These are phyloP conservation scores for Claviceps spartinae DNA, from an alignment of 2,329 filamentous ascomycete genomes.

Conservation along the genomic window DNA sequence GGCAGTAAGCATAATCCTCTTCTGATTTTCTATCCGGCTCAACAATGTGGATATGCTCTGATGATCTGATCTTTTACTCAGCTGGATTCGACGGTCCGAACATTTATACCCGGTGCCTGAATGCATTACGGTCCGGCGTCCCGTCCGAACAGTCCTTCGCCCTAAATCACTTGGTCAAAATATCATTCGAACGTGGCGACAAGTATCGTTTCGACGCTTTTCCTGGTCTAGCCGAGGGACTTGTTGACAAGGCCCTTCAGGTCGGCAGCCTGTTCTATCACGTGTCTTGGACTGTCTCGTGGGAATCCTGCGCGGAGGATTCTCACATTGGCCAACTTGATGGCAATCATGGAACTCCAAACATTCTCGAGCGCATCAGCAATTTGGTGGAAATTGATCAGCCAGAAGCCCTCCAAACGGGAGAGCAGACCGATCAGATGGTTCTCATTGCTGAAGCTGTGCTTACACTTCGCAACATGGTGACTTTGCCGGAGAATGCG, in stretches of 20 bases:
- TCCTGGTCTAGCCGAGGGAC: constrained; percentile 70
- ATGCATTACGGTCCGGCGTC: constrained; percentile 68
- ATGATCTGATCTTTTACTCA: constrained; percentile 12
- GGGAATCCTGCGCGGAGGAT: constrained; percentile 40
- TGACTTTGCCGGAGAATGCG: constrained; percentile 83
- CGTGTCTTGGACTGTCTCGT: constrained; percentile 68
- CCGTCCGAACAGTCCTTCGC: constrained; percentile 82
- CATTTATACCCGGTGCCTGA: constrained; percentile 80
- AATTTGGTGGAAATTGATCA: constrained; percentile 45
- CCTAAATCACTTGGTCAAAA: constrained; percentile 85
- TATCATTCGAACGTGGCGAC: constrained; percentile 86
- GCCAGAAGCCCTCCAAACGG: constrained; percentile 58
- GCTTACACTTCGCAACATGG: constrained; percentile 87
- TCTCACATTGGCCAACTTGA: constrained; percentile 33
- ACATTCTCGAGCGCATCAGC: constrained; percentile 53
- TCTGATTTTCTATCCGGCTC: neutral
- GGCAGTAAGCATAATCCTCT: constrained; percentile 37
- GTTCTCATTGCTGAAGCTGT: constrained; percentile 74
- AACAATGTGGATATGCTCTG: neutral
- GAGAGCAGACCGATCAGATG: constrained; percentile 55
- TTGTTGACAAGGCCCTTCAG: constrained; percentile 73
- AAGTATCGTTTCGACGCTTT: constrained; percentile 94
- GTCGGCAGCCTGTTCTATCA: constrained; percentile 70
- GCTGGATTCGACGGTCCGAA: constrained; percentile 63
- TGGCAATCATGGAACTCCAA: constrained; percentile 35